These are phyloP conservation scores for Mortierella sp. DNA, from an alignment of 371 early-diverging fungal species.

Conservation along the genomic window DNA sequence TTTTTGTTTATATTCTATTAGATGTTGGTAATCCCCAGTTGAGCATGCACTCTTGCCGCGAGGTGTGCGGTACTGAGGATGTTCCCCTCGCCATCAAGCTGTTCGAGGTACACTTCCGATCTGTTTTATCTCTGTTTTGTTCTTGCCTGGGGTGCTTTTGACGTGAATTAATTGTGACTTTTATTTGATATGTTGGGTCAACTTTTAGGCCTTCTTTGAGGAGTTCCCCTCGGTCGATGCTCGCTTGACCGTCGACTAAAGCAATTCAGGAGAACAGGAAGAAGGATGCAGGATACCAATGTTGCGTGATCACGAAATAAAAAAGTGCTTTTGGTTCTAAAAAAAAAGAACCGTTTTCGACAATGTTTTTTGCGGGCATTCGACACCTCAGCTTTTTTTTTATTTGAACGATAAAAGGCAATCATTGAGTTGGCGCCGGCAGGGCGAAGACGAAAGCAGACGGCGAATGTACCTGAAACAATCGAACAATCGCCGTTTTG, in stretches of 20 bases:
- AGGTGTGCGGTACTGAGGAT: constrained; percentile 93
- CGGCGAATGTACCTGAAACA: too few species aligned
- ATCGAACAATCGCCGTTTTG: too few species aligned
- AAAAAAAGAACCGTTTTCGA: background rate
- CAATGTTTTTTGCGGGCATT: too few species aligned
- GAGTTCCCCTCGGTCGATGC: constrained; percentile 70
- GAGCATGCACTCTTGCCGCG: constrained; percentile 97
- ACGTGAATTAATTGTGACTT: background rate
- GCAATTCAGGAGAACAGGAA: background rate
- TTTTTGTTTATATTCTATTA: constrained; percentile 19
- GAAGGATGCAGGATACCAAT: background rate
- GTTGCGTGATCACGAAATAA: background rate
- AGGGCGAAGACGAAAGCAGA: too few species aligned
- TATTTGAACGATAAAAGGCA: too few species aligned
- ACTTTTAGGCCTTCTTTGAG: constrained; percentile 70
- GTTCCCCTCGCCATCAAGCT: constrained; percentile 86
- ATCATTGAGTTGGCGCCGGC: too few species aligned
- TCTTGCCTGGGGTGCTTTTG: background rate
- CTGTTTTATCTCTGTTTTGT: background rate
- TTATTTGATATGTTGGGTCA: background rate
- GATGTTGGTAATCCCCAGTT: constrained; percentile 97
- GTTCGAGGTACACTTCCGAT: constrained; percentile 68
- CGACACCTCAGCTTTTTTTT: too few species aligned
- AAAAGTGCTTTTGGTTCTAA: constrained; percentile 7
- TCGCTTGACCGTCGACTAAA: constrained; percentile 69